phyloP scores from a whole-genome alignment of 2,329 filamentous ascomycete genomes.

The Nothomitra cinnamomea region DNA sequence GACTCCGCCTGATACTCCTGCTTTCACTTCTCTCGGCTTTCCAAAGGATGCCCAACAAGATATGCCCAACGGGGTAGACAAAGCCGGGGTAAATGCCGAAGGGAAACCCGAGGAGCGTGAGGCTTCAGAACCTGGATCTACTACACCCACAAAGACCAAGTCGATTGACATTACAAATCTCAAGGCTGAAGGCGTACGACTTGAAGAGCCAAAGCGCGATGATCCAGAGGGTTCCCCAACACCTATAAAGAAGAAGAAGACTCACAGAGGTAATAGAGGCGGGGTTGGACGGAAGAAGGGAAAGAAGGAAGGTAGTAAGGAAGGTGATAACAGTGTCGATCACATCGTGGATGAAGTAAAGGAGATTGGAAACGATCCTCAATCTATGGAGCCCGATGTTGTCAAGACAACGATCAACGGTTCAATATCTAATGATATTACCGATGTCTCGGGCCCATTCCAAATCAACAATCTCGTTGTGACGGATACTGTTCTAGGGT shows the following conservation, averaged over 20 bases:
- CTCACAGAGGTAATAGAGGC: conserved; percentile 53
- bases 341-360: conserved; percentile 16
- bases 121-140: background rate
- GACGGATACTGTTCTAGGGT: conserved; percentile 42
- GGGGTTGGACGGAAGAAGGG: conserved; percentile 48
- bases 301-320: conserved; percentile 32
- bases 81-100: background rate
- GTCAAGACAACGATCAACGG: conserved; percentile 18
- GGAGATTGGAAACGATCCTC: conserved; percentile 17
- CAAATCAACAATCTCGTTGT: conserved; percentile 45
- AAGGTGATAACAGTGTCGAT: conserved; percentile 7
- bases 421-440: conserved; percentile 20
- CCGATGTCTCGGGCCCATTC: conserved; percentile 30
- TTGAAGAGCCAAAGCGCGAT: background rate
- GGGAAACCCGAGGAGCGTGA: background rate
- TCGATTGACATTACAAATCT: background rate
- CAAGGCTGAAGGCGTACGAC: background rate
- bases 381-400: conserved; percentile 22
- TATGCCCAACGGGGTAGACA: background rate
- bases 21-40: background rate
- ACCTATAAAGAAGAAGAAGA: conserved; percentile 43
- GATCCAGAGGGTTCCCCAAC: background rate
- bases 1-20: conserved; percentile 4
- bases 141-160: background rate
- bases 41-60: background rate